Conservation (phyloP, 495 filamentous ascomycete genomes). For the Hypoxylon lienhwacheense region DNA sequence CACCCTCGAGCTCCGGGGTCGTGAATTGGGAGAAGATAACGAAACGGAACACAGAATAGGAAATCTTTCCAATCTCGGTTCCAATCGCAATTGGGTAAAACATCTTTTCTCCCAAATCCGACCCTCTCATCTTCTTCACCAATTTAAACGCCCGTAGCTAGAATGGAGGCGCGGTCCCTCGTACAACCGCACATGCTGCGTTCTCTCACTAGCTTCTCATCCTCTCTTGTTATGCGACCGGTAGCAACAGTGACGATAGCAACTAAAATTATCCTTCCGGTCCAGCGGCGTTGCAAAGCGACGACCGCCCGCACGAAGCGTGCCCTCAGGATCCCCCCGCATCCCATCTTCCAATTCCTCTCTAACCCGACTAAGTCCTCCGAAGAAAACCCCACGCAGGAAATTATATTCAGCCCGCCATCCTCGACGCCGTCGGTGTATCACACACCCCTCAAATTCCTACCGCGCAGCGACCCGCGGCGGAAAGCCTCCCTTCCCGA, state of each 20-base stretch:
- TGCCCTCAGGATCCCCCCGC: slow-evolving; percentile 70
- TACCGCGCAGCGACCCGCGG: slow-evolving; percentile 76
- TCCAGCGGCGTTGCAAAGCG: slow-evolving; percentile 64
- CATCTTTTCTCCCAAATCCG: not conserved
- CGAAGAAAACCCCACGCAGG: slow-evolving; percentile 55
- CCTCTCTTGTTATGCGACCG: no score
- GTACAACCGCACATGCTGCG: slow-evolving; percentile 34
- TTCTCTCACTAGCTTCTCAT: slow-evolving; percentile 25
- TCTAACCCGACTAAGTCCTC: slow-evolving; percentile 14
- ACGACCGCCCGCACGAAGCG: slow-evolving; percentile 70
- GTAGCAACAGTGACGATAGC: slow-evolving; percentile 62
- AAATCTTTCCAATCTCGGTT: no score
- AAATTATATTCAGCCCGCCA: slow-evolving; percentile 95
- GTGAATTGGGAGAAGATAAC: slow-evolving; percentile 6
- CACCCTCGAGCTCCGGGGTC: slow-evolving; percentile 1
- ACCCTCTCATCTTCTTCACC: not conserved
- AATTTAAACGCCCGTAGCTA: not conserved
- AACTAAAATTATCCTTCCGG: slow-evolving; percentile 41
- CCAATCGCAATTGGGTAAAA: not conserved
- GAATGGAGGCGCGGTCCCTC: slow-evolving; percentile 38
- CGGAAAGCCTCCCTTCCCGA: slow-evolving; percentile 52
- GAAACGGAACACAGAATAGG: slow-evolving; percentile 1
- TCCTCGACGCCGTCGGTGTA: slow-evolving; percentile 78
- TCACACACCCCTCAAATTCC: slow-evolving; percentile 87
- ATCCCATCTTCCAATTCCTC: slow-evolving; percentile 67